Base-by-base conservation (phyloP, 345 rosid genomes). In the Gossypium bickii region DNA sequence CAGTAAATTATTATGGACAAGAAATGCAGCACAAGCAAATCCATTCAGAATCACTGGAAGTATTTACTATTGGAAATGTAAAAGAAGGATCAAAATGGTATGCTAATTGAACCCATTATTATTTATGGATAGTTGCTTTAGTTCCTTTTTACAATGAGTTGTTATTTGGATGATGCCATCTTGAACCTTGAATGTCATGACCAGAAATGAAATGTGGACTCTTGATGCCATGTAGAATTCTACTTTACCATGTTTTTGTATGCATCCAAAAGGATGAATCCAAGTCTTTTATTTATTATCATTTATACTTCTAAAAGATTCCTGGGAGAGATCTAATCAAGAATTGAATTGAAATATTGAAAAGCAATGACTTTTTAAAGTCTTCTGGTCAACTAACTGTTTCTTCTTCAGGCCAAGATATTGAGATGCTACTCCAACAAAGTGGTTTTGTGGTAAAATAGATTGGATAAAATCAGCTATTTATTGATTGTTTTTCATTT, bases 1-100 rank as follows among this genome's bases (percentile, higher is more conserved):
- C 99, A 29, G 84, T 90, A 78, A 95, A 95, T 80, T 95, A 95
- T 82, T 85, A 85, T 80, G 97, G 99, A 66, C 82, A 85, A 78
- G 85, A 74, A 44, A 87, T 85, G 87, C 70, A 47, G 55, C 98
- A 91, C 83, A 85, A 83, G 81, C 63, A 72, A 73, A 82, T 88
- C 13, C 84, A 88, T 76, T 70, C 84, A 47, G 98, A 90, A 79
- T 83, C 90, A 9, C 75, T 89, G 72, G 89, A 79, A 9, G 87
- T 90, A 29, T 95, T 93, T 79, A 82, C 98, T 10, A 93, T 95
- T 80, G 94, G 74, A 77, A 95, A 93, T 81, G 90, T 95, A 66
- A 74, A 85, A 69, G 86, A 78, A 84, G 90, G 96, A 77, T 95
- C 99, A 55, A 76, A 76, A 84, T 95, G 98, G 99, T 93, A 86